Evolutionary conservation across 441 rosid species (phyloP), one percentile per base, ranked within the genome.

Genomic region (Dalechampia spathulata): DNA sequence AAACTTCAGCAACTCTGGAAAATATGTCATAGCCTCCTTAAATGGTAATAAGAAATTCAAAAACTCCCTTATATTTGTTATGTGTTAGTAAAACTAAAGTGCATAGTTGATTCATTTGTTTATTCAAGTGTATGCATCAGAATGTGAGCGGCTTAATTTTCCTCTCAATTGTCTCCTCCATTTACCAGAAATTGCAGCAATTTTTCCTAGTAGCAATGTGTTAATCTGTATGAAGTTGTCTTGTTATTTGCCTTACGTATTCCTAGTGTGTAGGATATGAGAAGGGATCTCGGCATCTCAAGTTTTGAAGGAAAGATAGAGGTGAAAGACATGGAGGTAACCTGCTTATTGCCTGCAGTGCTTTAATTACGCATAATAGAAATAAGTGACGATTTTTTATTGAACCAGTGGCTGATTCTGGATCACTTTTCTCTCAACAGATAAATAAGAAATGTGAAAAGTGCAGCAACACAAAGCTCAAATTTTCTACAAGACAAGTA

Each of bases 221-320:
- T 16, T 6, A 15, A 25, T 38, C 34, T 19, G 1, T 14, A 39
- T 39, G 10, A 14, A 6, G 8, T 39, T 39, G 16, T 15, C 42
- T 14, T 39, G 38, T 1, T 46, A 23, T 23, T 5, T 1, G 22
- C 75, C n/a, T n/a, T n/a, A n/a, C n/a, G n/a, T n/a, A n/a, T n/a
- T n/a, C n/a, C n/a, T n/a, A n/a, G n/a, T n/a, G n/a, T n/a, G n/a
- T n/a, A 82, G 92, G 88, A 79, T 39, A 66, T 81, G 61, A 77
- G 75, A 65, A 73, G 78, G 67, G 82, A 82, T 62, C 61, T 82
- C 21, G 85, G 88, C 32, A 75, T 78, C 57, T 78, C 84, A 21
- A 64, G 62, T 47, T 72, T 75, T 49, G 77, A 63, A 32, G 76
- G 71, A 49, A 80, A 68, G 49, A 23, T 60, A 17, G 60, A 58